Percentiles rank a stretch among this genome's conserved stretches.
Evolutionary conservation across 129 eudicot species (phyloP).

Genomic region (Daucus carota): DH1_v3.0 NC_030387.2:7580001-7580500

Average conservation of each 20-base stretch:
- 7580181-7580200: background rate
- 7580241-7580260: background rate
- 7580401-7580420: too few species aligned
- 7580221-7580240: background rate
- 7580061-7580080: too few species aligned
- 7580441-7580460: slow-evolving; percentile 5
- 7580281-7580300: background rate
- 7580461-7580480: slow-evolving; percentile 41
- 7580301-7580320: background rate
- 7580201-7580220: background rate
- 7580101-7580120: background rate
- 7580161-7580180: background rate
- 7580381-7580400: slow-evolving; percentile 15
- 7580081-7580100: too few species aligned
- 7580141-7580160: background rate
- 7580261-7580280: background rate
- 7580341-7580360: background rate
- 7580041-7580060: too few species aligned
- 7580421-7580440: slow-evolving; percentile 3
- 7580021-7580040: too few species aligned
- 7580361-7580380: slow-evolving; percentile 11
- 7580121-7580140: background rate
- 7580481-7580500: slow-evolving; percentile 45
- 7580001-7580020: too few species aligned
- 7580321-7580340: background rate